These are phyloP conservation scores for Yamagishiella unicocca DNA, from an alignment of 139 green algal species.

Conservation along the genomic window DNA sequence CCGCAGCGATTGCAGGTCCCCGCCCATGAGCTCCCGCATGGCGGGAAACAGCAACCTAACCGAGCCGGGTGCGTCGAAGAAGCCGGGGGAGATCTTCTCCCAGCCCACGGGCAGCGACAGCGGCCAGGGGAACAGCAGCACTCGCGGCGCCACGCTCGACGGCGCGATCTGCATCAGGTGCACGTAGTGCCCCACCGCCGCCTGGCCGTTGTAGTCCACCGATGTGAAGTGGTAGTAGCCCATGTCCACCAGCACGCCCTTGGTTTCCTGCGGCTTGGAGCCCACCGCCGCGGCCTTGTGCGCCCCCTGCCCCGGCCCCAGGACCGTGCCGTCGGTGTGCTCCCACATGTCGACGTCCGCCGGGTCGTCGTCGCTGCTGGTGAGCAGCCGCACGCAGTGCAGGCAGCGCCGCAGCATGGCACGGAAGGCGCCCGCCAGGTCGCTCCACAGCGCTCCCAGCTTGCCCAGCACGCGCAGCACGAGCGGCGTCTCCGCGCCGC, in stretches of 20 bases:
- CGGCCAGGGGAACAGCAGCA: constrained; percentile 69
- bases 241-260: constrained; percentile 61
- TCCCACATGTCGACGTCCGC: constrained; percentile 53
- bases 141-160: constrained; percentile 43
- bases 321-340: constrained; percentile 26
- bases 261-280: constrained; percentile 23
- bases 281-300: not conserved
- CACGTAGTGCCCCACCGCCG: constrained; percentile 28
- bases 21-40: constrained; percentile 56
- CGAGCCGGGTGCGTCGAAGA: constrained; percentile 67
- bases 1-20: constrained; percentile 4
- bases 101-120: constrained; percentile 44
- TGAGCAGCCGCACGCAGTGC: constrained; percentile 33
- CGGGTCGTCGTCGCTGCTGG: constrained; percentile 39
- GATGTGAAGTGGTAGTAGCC: constrained; percentile 58
- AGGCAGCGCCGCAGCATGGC: constrained; percentile 18
- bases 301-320: not conserved
- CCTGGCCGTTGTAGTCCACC: constrained; percentile 12
- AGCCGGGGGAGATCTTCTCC: constrained; percentile 66
- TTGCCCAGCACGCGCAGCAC: not conserved
- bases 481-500: not conserved
- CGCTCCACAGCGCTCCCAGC: not conserved
- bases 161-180: constrained; percentile 56
- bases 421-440: not conserved
- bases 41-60: constrained; percentile 54